Percentiles rank a stretch among this genome's conserved stretches.
phyloP scores from a whole-genome alignment of 208 protist species.

The Angomonas ambiguus region DNA sequence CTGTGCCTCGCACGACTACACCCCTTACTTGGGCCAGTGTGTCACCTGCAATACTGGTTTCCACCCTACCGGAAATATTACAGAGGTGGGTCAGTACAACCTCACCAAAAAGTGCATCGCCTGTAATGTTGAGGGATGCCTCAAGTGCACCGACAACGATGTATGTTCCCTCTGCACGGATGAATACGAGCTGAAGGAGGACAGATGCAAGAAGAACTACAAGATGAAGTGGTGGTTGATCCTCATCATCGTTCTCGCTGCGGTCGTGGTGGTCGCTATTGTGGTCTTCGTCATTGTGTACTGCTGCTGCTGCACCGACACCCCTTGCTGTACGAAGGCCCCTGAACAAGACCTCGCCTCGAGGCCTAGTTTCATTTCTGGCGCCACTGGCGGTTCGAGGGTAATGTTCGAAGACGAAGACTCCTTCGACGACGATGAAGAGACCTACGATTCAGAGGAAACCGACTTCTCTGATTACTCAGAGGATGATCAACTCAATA shows the following conservation, averaged over 20 bases:
- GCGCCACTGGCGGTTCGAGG: background rate
- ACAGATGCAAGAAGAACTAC: background rate
- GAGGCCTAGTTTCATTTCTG: background rate
- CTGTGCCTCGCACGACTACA: too few species aligned
- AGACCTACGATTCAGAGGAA: too few species aligned
- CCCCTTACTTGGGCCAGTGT: background rate
- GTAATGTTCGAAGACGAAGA: background rate
- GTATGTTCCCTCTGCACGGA: background rate
- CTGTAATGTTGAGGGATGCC: background rate
- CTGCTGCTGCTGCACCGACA: slow-evolving; percentile 2
- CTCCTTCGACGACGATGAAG: background rate
- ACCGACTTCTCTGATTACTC: too few species aligned
- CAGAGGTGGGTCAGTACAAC: background rate
- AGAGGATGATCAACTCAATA: too few species aligned
- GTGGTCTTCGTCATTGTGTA: background rate
- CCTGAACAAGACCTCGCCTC: background rate
- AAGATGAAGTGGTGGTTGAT: background rate
- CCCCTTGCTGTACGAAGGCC: background rate
- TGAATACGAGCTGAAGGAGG: background rate
- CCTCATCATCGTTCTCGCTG: background rate
- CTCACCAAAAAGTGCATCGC: background rate
- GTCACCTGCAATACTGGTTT: background rate
- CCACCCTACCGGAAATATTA: background rate
- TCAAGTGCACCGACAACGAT: background rate
- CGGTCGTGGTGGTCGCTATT: background rate